Conservation (phyloP, 2,329 filamentous ascomycete genomes). For the Paradendryphiella salina region DNA sequence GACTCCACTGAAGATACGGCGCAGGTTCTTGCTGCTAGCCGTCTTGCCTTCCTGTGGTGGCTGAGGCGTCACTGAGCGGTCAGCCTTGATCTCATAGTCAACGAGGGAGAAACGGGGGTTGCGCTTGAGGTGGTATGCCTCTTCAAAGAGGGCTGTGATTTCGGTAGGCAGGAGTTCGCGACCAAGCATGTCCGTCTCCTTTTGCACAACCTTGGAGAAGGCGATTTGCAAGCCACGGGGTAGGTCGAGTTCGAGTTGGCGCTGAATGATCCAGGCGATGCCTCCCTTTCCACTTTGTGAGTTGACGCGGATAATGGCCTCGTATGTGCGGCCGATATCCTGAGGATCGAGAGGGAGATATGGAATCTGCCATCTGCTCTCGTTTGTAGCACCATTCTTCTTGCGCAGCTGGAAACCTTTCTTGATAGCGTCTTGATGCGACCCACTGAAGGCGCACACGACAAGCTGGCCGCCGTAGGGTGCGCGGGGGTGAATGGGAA, state of each 20-base stretch:
- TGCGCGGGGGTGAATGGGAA: constrained; percentile 84
- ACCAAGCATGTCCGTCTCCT: constrained; percentile 74
- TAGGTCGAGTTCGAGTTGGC: constrained; percentile 85
- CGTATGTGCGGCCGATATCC: constrained; percentile 95
- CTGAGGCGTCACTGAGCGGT: constrained; percentile 75
- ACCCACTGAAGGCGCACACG: constrained; percentile 89
- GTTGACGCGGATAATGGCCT: constrained; percentile 97
- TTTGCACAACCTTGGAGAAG: constrained; percentile 86
- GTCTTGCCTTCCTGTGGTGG: constrained; percentile 70
- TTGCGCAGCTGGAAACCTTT: constrained; percentile 78
- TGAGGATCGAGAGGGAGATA: constrained; percentile 91
- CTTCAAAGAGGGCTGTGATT: constrained; percentile 85
- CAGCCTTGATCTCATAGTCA: constrained; percentile 88
- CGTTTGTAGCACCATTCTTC: constrained; percentile 58
- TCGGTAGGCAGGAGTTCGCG: constrained; percentile 83
- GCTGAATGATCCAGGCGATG: constrained; percentile 89
- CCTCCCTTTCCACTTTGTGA: constrained; percentile 95
- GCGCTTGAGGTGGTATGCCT: constrained; percentile 79
- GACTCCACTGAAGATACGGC: constrained; percentile 82
- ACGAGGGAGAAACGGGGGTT: constrained; percentile 85
- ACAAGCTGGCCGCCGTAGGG: constrained; percentile 91
- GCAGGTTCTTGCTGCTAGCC: constrained; percentile 75
- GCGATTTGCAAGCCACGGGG: constrained; percentile 90
- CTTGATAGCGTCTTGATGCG: constrained; percentile 95
- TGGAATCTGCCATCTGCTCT: constrained; percentile 79